Evolutionary conservation across 192 early-diverging fungal species (phyloP).

Genomic region (Globomyces pollinis-pini): DNA sequence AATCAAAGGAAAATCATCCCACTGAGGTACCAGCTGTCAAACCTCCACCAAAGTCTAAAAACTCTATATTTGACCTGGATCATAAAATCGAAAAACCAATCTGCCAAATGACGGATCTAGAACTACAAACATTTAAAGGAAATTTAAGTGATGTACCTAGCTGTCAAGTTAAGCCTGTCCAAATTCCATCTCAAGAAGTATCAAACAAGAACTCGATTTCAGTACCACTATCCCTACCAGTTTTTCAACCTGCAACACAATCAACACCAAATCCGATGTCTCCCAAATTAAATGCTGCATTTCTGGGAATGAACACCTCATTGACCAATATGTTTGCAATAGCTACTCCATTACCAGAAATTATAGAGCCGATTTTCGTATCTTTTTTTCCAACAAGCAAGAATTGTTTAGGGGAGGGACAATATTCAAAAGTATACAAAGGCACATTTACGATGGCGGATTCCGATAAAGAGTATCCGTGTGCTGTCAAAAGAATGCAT

Average conservation of each 20-base stretch:
- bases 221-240: not conserved
- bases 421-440: constrained; percentile 35
- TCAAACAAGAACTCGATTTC: not conserved
- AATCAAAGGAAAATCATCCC: too few species aligned
- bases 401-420: constrained; percentile 46
- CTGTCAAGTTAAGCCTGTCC: not conserved
- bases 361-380: constrained; percentile 13
- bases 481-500: constrained; percentile 49
- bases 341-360: not conserved
- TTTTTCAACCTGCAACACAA: not conserved
- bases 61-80: constrained; percentile 2
- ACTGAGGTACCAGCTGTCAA: not conserved
- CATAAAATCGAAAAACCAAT: not conserved
- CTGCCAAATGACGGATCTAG: not conserved
- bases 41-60: not conserved
- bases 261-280: not conserved
- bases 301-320: constrained; percentile 3
- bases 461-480: constrained; percentile 6
- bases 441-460: constrained; percentile 23
- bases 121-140: not conserved
- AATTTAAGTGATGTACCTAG: not conserved
- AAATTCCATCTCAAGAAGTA: not conserved
- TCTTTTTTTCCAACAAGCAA: constrained; percentile 38
- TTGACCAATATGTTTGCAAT: not conserved
- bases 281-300: not conserved